Evolutionary conservation across 2,329 filamentous ascomycete genomes (phyloP), one percentile per base, ranked within the genome.

Genomic region (Ceratocystis papillata): DNA sequence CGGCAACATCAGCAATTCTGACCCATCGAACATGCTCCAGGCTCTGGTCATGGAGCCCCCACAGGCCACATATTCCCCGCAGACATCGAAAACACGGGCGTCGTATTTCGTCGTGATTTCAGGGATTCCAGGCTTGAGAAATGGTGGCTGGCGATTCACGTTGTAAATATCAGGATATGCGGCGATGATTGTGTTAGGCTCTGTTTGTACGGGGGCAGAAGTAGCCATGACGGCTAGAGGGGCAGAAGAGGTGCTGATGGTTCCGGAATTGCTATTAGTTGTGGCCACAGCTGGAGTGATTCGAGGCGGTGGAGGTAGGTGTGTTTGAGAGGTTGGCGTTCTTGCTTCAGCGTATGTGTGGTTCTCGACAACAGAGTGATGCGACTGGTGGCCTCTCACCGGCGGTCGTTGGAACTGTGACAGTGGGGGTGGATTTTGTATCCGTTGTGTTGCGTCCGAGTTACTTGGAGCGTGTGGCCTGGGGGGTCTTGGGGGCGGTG

Each of bases 41-140:
- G 92, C 89, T 68, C 90, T 84, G 1, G 93, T 97, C 69, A 94
- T 80, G 69, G 89, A 87, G 4, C 93, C 94, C 17, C 88, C 90
- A 0, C 92, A 93, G 73, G 90, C 96, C 6, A 94, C 85, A 70
- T 88, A 86, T 69, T 92, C 87, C 6, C 94, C 94, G 73, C 90
- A 96, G 2, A 96, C 86, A 69, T 94, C 92, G 72, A 96, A 86
- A 37, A 91, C 79, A 53, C 90, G 86, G 4, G 90, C 89, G 69
- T 97, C 94, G 70, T 96, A 94, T 71, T 90, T 91, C 2, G 89
- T 92, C 37, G 82, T 77, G 66, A 99, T 92, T 69, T 93, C 88
- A 63, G 81, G 81, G n/a, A 83, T 82, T 0, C 88, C 87, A 53
- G 85, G 81, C 70, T 86, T 87, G 70, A 89, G 85, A 63, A 82